Base-by-base conservation (phyloP, 495 filamentous ascomycete genomes). In the Penicillium cataractarum region DNA sequence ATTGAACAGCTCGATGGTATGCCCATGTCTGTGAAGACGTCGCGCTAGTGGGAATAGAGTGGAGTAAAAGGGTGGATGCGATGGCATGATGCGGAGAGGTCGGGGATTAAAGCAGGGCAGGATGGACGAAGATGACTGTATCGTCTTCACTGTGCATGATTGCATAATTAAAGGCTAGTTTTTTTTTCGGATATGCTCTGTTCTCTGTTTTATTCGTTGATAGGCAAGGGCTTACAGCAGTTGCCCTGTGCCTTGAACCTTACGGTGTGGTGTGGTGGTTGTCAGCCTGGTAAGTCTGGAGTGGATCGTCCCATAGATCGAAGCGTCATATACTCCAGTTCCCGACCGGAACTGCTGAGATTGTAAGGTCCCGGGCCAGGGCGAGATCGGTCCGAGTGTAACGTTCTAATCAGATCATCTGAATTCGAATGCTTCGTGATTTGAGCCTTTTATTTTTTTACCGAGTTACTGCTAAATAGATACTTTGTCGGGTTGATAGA, bases 241-340 rank as follows among this genome's bases (percentile, higher is more conserved):
- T 35, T 7, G 33, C 33, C 9, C 9, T 35, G 33, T 35, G 33
- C 33, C 33, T 35, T 35, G 33, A 35, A 35, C 9, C 1, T 12
- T 10, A 35, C 19, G 17, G 7, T 19, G 4, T 8, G 19, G 5
- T 8, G 7, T 3, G 15, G 6, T 9, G 40, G 40, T 19, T 42
- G 8, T n/a, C n/a, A n/a, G n/a, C n/a, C n/a, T n/a, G n/a, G n/a
- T n/a, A n/a, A n/a, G n/a, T n/a, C n/a, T n/a, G n/a, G 19, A 46
- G 46, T 29, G 46, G 26, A 27, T 50, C 46, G 15, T 50, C 26
- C 15, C 15, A 50, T 29, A 13, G 46, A 50, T 50, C 24, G 46
- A 50, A 50, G 46, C 46, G 46, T 50, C 46, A 50, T 50, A 27
- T 49, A 29, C 42, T 7, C n/a, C n/a, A n/a, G n/a, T n/a, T 6